Evolutionary conservation across 202 grass and related monocot species (phyloP).

Genomic region (Alloteropsis angusta): DNA sequence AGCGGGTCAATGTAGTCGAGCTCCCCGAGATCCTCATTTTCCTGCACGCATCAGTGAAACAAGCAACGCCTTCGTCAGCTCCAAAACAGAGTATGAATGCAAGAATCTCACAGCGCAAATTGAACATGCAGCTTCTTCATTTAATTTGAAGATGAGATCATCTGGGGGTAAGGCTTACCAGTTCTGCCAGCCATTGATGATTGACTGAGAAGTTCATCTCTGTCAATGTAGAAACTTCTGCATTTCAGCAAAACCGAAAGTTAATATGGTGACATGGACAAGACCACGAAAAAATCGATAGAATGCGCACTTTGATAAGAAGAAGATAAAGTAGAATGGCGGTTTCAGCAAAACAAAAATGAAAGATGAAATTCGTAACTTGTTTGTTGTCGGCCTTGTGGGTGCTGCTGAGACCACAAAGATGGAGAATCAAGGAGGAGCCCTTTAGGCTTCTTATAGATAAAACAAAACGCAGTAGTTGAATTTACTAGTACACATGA

Average conservation of each 20-base stretch:
- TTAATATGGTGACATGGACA: neutral
- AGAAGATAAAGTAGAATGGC: neutral
- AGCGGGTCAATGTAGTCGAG: neutral
- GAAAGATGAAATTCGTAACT: neutral
- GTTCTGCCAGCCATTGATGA: constrained; percentile 19
- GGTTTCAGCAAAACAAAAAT: neutral
- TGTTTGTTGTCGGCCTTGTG: neutral
- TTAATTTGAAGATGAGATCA: neutral
- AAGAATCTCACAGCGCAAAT: neutral
- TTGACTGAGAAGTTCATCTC: constrained; percentile 6
- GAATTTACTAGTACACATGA: neutral
- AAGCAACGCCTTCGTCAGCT: neutral
- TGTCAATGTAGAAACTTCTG: neutral
- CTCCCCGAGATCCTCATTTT: neutral
- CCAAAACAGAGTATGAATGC: neutral
- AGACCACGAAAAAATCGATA: no score
- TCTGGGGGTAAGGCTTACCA: neutral
- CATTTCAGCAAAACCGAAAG: neutral
- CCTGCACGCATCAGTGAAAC: neutral
- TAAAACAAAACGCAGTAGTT: neutral
- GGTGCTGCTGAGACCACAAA: neutral
- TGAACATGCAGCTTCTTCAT: neutral
- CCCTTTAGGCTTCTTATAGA: neutral
- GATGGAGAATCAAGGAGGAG: neutral
- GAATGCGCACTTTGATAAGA: neutral